A percentile compares a stretch with the other conserved stretches of the same genome.
phyloP scores from a whole-genome alignment of 2,329 filamentous ascomycete species.

The Thelonectria discophora region DNA sequence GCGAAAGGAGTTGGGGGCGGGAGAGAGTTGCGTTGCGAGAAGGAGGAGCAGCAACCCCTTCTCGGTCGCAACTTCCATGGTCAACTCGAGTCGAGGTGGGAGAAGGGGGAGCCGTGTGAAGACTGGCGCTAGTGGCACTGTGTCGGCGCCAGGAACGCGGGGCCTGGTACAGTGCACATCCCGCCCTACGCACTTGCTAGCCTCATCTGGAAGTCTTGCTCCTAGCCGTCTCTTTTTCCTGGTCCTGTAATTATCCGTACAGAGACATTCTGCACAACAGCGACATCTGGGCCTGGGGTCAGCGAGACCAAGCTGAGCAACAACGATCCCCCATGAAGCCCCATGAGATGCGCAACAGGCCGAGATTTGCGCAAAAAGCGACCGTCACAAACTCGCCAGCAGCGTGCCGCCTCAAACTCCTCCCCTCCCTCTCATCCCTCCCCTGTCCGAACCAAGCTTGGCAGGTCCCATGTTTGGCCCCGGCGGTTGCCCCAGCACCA shows the following conservation, averaged over 20 bases:
- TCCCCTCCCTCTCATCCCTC: not conserved
- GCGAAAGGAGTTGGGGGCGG: slow-evolving; percentile 12
- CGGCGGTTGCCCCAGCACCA: slow-evolving; percentile 27
- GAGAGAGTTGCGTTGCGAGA: slow-evolving; percentile 6
- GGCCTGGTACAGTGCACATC: slow-evolving; percentile 13
- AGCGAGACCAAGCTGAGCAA: not conserved
- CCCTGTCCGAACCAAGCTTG: slow-evolving; percentile 4
- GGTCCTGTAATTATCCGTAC: too few species aligned
- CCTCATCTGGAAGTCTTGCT: not conserved
- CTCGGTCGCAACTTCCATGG: slow-evolving; percentile 5
- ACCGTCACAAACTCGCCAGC: not conserved
- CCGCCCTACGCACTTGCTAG: not conserved
- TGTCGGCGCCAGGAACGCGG: not conserved
- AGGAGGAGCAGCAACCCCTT: slow-evolving; percentile 12
- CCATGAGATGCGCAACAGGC: not conserved
- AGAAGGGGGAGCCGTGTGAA: slow-evolving; percentile 14
- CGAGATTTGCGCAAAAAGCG: slow-evolving; percentile 10
- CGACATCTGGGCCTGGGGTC: not conserved
- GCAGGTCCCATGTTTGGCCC: slow-evolving; percentile 17
- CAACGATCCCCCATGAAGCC: not conserved
- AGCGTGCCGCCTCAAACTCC: not conserved
- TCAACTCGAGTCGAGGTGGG: slow-evolving; percentile 5
- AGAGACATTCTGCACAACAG: not conserved
- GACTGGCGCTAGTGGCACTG: slow-evolving; percentile 2
- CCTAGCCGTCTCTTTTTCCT: not conserved